Conservation (phyloP, 2,329 filamentous ascomycete genomes). For the Plenodomus biglobosus region DNA sequence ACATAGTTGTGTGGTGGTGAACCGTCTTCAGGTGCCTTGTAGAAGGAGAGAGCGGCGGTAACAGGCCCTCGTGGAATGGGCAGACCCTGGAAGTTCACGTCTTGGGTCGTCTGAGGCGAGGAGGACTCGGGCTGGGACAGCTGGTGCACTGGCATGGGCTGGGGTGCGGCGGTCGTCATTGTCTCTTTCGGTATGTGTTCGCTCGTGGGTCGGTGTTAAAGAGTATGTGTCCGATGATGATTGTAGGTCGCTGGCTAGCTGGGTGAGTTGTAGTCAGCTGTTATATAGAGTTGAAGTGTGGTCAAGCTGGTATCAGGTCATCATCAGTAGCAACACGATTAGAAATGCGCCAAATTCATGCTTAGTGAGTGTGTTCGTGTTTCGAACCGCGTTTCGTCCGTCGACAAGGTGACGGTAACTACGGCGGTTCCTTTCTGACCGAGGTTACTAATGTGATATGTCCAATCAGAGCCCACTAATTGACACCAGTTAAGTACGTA, state of each 20-base stretch:
- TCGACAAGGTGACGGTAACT: conserved; percentile 33
- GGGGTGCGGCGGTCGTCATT: conserved; percentile 48
- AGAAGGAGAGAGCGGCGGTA: conserved; percentile 32
- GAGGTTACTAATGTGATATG: conserved; percentile 30
- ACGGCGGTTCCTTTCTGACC: conserved; percentile 35
- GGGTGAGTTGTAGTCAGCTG: conserved; percentile 11
- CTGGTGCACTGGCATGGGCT: conserved; percentile 48
- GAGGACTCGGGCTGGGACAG: conserved; percentile 29
- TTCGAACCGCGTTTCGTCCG: conserved; percentile 9
- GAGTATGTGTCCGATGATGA: background rate
- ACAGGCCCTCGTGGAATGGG: conserved; percentile 34
- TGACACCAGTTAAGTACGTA: conserved; percentile 33
- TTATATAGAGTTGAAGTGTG: conserved; percentile 8
- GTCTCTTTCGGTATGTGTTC: no score
- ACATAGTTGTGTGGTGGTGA: conserved; percentile 54
- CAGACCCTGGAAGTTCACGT: conserved; percentile 37
- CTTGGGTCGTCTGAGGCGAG: conserved; percentile 28
- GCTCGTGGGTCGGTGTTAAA: background rate
- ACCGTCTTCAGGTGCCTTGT: conserved; percentile 31
- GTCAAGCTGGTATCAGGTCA: conserved; percentile 3
- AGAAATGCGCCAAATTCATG: conserved; percentile 25
- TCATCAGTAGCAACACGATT: conserved; percentile 33
- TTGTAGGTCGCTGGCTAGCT: conserved; percentile 4
- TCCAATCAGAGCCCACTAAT: conserved; percentile 19
- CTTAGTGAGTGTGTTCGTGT: background rate